These are phyloP conservation scores for Kockovaella imperatae DNA, from an alignment of 768 basidiomycete genomes.

Conservation along the genomic window DNA sequence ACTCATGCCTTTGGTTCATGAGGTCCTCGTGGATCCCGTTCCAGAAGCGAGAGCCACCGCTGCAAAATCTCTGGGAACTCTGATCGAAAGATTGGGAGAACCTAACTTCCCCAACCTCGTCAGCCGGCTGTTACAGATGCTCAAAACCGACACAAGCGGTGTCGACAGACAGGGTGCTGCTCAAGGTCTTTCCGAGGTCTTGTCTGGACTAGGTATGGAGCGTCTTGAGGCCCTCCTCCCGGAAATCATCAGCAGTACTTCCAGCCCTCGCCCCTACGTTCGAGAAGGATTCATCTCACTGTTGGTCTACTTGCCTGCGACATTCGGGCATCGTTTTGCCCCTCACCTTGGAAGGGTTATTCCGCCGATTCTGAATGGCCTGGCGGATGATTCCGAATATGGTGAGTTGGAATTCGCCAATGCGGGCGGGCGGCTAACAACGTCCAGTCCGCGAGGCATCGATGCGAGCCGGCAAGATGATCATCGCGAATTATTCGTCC, in stretches of 20 bases:
- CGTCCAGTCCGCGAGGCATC: conserved; percentile 76
- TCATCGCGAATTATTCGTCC: conserved; percentile 84
- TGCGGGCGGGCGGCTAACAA: neutral
- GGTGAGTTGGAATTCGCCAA: conserved; percentile 15
- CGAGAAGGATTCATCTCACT: conserved; percentile 98
- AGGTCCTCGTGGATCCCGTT: conserved; percentile 90
- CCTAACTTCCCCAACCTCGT: conserved; percentile 91
- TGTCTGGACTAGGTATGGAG: conserved; percentile 96
- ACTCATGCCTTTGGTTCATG: conserved; percentile 80
- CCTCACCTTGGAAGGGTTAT: conserved; percentile 94
- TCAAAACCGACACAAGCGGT: conserved; percentile 86
- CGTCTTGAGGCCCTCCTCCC: conserved; percentile 84
- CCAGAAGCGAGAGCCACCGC: conserved; percentile 96
- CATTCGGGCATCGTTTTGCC: conserved; percentile 92
- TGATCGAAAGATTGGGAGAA: conserved; percentile 95
- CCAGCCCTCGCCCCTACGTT: conserved; percentile 80
- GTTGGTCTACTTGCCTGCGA: conserved; percentile 87
- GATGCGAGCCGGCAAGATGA: conserved; percentile 98
- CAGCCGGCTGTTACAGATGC: conserved; percentile 71
- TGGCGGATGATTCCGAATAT: conserved; percentile 88
- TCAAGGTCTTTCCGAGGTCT: conserved; percentile 89
- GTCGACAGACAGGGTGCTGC: conserved; percentile 97
- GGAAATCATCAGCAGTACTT: conserved; percentile 83
- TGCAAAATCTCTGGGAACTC: conserved; percentile 87
- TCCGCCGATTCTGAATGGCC: conserved; percentile 77